Percentiles rank a stretch among this genome's conserved stretches.
phyloP scores from a whole-genome alignment of 352 stramenopile species.

The Pythium utonaiense region DNA sequence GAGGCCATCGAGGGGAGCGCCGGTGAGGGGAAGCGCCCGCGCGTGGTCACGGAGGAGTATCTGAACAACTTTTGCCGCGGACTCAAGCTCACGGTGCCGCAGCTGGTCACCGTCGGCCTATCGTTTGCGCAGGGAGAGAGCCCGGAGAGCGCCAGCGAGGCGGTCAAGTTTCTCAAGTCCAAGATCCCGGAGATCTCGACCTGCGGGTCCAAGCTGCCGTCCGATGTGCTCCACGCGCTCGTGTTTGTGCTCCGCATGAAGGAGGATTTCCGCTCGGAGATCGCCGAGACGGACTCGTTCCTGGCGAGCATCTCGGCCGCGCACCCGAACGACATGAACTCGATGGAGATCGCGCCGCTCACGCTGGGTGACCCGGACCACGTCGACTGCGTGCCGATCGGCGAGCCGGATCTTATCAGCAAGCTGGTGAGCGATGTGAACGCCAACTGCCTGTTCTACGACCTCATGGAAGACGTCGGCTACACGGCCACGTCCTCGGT shows the following conservation, averaged over 20 bases:
- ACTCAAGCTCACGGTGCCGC: constrained; percentile 82
- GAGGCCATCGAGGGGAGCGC: constrained; percentile 75
- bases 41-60: constrained; percentile 76
- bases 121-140: constrained; percentile 79
- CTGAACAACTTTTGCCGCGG: constrained; percentile 69
- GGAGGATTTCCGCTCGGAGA: constrained; percentile 64
- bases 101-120: constrained; percentile 82
- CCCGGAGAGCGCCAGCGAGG: constrained; percentile 45
- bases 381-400: constrained; percentile 70
- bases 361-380: constrained; percentile 85
- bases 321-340: constrained; percentile 85
- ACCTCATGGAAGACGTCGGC: constrained; percentile 90
- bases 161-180: constrained; percentile 71
- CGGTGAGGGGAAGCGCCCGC: constrained; percentile 33
- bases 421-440: constrained; percentile 81
- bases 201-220: constrained; percentile 76
- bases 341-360: constrained; percentile 79
- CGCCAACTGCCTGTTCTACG: constrained; percentile 82
- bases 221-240: constrained; percentile 78
- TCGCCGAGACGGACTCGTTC: constrained; percentile 83
- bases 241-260: constrained; percentile 82
- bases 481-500: constrained; percentile 79
- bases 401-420: constrained; percentile 58
- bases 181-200: constrained; percentile 86
- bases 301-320: constrained; percentile 80